Base-by-base conservation (phyloP, 2,329 filamentous ascomycete genomes). In the Neopestalotiopsis sp. region DNA sequence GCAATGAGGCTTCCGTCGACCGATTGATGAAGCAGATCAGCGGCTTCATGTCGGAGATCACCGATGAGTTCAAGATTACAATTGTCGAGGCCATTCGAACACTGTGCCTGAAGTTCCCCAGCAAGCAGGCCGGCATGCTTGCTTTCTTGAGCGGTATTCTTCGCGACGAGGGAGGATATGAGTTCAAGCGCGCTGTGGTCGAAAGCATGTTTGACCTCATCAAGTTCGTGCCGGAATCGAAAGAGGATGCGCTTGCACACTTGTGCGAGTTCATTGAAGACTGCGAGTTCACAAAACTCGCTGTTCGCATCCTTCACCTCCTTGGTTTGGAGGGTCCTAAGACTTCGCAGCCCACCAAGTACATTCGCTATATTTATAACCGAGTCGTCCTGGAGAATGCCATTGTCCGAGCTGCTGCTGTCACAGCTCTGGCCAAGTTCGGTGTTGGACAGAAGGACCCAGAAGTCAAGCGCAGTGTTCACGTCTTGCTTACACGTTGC, bases 61-160 rank as follows among this genome's bases (percentile, higher is more conserved):
- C 95, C 6, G 96, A 99, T 78, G 96, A 99, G 81, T 99, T 99
- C 87, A 99, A 98, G 87, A 97, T 99, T 74, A 99, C 96, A n/a
- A 97, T 99, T 76, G 95, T 99, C 58, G 96, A 99, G 81, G 96
- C 96, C 57, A 98, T 99, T 78, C 92, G 96, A 70, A 98, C 96
- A 3, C 85, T 99, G 56, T 98, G 95, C 80, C 86, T 99, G 75
- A 99, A 99, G 84, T 99, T 99, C 84, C 96, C 96, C 42, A 95
- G 90, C 84, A 99, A 99, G 85, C 96, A 99, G 83, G 95, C 95
- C 61, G 95, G 94, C 71, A 98, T 99, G 95, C 90, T 99, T 66
- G 90, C 94, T 65, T 99, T 99, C 89, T 89, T 99, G 62, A 97
- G 95, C 77, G 94, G 95, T n/a, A 97, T 98, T 69, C 86, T 99